Evolutionary conservation across 306 rosid genomes (phyloP), one percentile per base, ranked within the genome.

Genomic region (Acacia confusa): DNA sequence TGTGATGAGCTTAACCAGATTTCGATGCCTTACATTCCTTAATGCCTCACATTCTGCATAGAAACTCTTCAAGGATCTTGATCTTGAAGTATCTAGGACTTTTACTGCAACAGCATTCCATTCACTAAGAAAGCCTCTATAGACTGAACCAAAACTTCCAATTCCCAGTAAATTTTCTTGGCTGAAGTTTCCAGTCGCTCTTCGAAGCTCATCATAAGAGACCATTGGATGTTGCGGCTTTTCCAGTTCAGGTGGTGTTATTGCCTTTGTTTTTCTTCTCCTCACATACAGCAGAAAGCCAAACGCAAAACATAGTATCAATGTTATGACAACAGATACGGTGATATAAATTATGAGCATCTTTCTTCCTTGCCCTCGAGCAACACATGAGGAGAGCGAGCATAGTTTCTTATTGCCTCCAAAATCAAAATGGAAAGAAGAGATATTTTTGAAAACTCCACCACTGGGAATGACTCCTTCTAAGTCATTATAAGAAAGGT

Each of bases 61-160:
- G 75, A 94, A 94, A 67, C 98, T 94, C 87, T 89, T 94, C 36
- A 85, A 63, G 69, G 86, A 88, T 4, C 86, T 87, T 22, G 79
- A 84, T 44, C 77, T 78, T 36, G 38, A 77, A 2, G 79, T 82
- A 79, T 92, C 88, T 15, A 94, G 82, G 36, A 94, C 94, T 85
- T 92, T 92, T 20, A 94, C 91, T 15, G 95, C 95, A 19, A 67
- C 14, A 25, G 3, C 11, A 68, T 9, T 30, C 85, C 85, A 88
- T n/a, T 87, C 84, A 76, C 85, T 72, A 41, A 86, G 78, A 44
- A 52, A 43, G 77, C 97, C 97, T 89, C 45, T 89, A 67, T 88
- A 94, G 2, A 94, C 97, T 7, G 87, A 73, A 40, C 97, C 97
- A 80, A 89, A 92, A 83, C 95, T 82, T 15, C 97, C 95, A 27